These are phyloP conservation scores for Erucastrum elatum DNA, from an alignment of 345 rosid species.

Conservation along the genomic window DNA sequence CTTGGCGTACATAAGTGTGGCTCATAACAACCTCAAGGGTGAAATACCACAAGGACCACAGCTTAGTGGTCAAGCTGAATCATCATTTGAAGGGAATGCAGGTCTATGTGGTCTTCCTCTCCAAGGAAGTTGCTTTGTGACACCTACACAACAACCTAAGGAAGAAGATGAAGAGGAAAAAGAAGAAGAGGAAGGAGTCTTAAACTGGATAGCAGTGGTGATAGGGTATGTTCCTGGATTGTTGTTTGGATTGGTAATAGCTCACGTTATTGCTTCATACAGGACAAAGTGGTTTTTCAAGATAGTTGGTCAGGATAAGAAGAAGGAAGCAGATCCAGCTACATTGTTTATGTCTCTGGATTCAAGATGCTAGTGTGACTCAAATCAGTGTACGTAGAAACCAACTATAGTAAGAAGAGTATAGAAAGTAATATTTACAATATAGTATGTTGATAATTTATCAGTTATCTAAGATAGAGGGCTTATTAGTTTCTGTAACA, in stretches of 20 bases:
- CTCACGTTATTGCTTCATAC: neutral
- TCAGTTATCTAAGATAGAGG: neutral
- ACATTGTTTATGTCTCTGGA: conserved; percentile 5
- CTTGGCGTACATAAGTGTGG: neutral
- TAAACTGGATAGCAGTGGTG: neutral
- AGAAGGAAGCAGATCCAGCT: conserved; percentile 18
- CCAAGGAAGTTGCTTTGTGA: neutral
- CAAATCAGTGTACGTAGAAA: too few species aligned
- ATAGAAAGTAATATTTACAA: too few species aligned
- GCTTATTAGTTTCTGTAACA: neutral
- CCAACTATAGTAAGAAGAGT: too few species aligned
- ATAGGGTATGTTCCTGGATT: neutral
- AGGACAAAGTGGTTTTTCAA: neutral
- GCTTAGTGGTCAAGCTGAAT: neutral
- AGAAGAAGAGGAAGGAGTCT: neutral
- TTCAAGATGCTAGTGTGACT: conserved; percentile 9
- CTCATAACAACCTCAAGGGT: neutral
- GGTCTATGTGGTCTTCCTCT: conserved; percentile 7
- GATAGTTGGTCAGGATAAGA: neutral
- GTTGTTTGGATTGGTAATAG: neutral
- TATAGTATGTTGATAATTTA: neutral
- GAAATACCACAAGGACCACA: conserved; percentile 2
- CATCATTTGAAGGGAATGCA: neutral
- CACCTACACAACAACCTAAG: neutral
- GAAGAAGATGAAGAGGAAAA: neutral